Evolutionary conservation across 306 rosid species (phyloP), one percentile per base, ranked within the genome.

Genomic region (Abrus pulchellus): DNA sequence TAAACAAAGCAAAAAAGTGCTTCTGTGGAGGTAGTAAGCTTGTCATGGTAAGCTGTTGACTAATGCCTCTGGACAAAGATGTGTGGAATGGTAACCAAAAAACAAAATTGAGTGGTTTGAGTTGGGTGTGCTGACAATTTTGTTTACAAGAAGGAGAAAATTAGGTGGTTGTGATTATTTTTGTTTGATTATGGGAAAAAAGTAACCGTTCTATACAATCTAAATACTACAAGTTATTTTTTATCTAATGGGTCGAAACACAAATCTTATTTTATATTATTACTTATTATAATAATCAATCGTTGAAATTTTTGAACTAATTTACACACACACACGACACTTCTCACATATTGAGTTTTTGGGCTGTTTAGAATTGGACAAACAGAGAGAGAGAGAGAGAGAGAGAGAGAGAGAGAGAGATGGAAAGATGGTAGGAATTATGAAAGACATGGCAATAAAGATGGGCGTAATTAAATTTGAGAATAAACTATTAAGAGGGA

Each of bases 1-100:
- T n/a, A 48, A 74, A 48, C 56, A 66, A 50, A 62, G 45, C 14
- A 48, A 48, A 56, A 73, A 72, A 56, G 85, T 75, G 47, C 4
- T 74, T 67, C 20, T 63, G 4, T 74, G 68, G 44, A 48, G 2
- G 36, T 76, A 1, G 14, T 65, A 44, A 75, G 59, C 38, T 68
- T 68, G 41, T 38, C 56, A 50, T 45, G 45, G 30, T 30, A 53
- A 52, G 7, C 0, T 72, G 7, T 53, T 80, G 79, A 52, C 68
- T 44, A 28, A 56, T 69, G 9, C 10, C 55, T 2, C 40, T 74
- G 34, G 32, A 63, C 64, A 76, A 10, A 67, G n/a, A 49, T 49
- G 2, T 14, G 36, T 74, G 38, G 30, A 9, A 48, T 48, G 53
- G 53, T 48, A 48, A 48, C 53, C 20, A 1, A 14, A 65, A 65